A percentile compares a stretch with the other conserved stretches of the same genome.
Conservation (phyloP, 2,329 filamentous ascomycete species). For the Colletotrichum costaricense region DNA sequence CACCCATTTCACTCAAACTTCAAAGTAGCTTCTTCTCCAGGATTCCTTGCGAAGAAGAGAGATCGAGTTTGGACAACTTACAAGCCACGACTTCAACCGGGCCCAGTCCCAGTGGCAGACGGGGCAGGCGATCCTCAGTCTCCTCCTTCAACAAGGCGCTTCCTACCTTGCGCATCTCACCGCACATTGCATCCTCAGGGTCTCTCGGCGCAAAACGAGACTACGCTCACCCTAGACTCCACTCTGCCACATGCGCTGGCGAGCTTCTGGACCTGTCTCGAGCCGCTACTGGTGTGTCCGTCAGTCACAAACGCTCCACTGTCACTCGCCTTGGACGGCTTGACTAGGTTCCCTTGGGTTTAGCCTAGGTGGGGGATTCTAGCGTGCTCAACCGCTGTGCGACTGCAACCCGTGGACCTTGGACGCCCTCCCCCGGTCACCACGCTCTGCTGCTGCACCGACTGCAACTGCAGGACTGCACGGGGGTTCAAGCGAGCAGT, state of each 20-base stretch:
- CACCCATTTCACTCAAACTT: conserved; percentile 7
- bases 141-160: conserved; percentile 20
- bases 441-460: conserved; percentile 15
- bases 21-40: neutral
- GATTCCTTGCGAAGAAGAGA: conserved; percentile 26
- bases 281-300: conserved; percentile 26
- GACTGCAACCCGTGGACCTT: neutral
- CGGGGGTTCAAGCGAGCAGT: conserved; percentile 31
- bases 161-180: conserved; percentile 29
- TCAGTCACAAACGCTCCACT: conserved; percentile 33
- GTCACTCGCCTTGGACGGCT: conserved; percentile 23
- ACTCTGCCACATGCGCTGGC: conserved; percentile 33
- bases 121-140: conserved; percentile 10
- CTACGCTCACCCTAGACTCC: conserved; percentile 23
- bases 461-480: conserved; percentile 17
- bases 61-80: neutral
- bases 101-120: conserved; percentile 9
- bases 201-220: conserved; percentile 26
- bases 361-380: conserved; percentile 31
- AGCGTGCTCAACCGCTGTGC: conserved; percentile 29
- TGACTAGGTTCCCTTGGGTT: conserved; percentile 32
- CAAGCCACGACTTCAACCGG: conserved; percentile 30
- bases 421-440: conserved; percentile 10
- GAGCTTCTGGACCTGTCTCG: conserved; percentile 32
- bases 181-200: conserved; percentile 34